These are phyloP conservation scores for Phlyctochytrium arcticum DNA, from an alignment of 192 early-diverging fungal genomes.

Conservation along the genomic window DNA sequence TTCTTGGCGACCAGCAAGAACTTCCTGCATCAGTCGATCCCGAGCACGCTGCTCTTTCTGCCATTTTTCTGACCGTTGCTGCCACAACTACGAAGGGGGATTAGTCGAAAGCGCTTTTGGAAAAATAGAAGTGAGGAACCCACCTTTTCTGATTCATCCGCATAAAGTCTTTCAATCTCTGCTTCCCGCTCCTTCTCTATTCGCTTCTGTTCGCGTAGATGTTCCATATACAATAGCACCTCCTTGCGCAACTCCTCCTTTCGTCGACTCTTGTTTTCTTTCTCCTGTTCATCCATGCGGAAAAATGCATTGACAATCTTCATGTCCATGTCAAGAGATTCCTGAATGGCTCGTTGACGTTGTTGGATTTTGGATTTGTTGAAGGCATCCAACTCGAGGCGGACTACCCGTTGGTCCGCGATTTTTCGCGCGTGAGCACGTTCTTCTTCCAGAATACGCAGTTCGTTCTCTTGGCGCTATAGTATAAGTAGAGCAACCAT, in stretches of 20 bases:
- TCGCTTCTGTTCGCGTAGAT: slow-evolving; percentile 32
- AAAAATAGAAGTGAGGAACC: no score
- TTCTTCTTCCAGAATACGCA: slow-evolving; percentile 42
- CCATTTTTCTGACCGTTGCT: slow-evolving; percentile 45
- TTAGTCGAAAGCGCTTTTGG: no score
- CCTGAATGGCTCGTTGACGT: slow-evolving; percentile 34
- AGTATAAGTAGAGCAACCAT: not conserved
- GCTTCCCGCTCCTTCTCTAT: slow-evolving; percentile 32
- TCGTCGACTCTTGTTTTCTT: slow-evolving; percentile 20
- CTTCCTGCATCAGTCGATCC: slow-evolving; percentile 49
- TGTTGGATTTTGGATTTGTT: slow-evolving; percentile 35
- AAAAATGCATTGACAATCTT: slow-evolving; percentile 42
- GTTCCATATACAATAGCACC: slow-evolving; percentile 44
- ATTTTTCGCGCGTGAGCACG: slow-evolving; percentile 32
- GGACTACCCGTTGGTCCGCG: slow-evolving; percentile 35
- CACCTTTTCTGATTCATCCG: slow-evolving; percentile 42
- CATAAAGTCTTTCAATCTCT: slow-evolving; percentile 43
- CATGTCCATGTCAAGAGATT: slow-evolving; percentile 41
- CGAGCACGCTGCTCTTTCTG: slow-evolving; percentile 43
- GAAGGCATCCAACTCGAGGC: slow-evolving; percentile 47
- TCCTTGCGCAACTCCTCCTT: slow-evolving; percentile 39
- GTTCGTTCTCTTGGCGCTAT: slow-evolving; percentile 44
- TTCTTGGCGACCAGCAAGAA: slow-evolving; percentile 38
- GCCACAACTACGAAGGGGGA: slow-evolving; percentile 37
- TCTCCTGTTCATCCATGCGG: slow-evolving; percentile 37